Evolutionary conservation across 306 rosid species (phyloP).

Genomic region (Arachis stenosperma): DNA sequence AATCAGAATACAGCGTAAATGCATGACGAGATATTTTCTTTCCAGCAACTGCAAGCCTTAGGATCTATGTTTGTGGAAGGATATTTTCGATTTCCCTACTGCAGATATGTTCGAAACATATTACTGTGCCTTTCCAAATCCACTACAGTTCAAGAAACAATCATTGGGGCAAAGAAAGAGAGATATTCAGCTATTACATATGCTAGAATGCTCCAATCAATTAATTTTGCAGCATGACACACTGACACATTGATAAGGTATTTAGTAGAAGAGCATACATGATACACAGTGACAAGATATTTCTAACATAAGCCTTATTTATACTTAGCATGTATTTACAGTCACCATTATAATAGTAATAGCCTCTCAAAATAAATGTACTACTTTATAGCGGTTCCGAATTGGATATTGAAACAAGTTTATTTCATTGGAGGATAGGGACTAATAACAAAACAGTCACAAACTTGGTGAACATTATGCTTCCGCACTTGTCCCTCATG

Average conservation of each 20-base stretch:
- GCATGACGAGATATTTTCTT: not conserved
- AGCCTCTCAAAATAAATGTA: constrained; percentile 3
- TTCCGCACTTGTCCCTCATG: not conserved
- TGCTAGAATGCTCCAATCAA: not conserved
- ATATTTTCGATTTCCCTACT: not conserved
- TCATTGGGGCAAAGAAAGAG: not conserved
- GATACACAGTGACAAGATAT: not conserved
- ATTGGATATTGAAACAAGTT: too few relatives aligned
- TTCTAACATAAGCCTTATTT: not conserved
- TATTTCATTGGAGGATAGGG: not conserved
- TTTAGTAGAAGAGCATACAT: not conserved
- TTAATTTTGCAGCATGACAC: not conserved
- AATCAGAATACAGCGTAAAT: not conserved
- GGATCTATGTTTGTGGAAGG: not conserved
- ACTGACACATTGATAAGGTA: not conserved
- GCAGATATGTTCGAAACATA: constrained; percentile 4
- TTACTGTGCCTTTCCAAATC: not conserved
- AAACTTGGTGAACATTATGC: not conserved
- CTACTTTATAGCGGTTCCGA: not conserved
- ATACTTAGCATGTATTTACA: not conserved
- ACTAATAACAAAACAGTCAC: constrained; percentile 17
- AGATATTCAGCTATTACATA: not conserved
- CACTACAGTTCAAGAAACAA: not conserved
- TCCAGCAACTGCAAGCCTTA: not conserved
- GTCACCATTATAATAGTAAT: constrained; percentile 1